A percentile compares a stretch with the other conserved stretches of the same genome.
Conservation (phyloP, 345 rosid genomes). For the Moricandia moricandioides region DNA sequence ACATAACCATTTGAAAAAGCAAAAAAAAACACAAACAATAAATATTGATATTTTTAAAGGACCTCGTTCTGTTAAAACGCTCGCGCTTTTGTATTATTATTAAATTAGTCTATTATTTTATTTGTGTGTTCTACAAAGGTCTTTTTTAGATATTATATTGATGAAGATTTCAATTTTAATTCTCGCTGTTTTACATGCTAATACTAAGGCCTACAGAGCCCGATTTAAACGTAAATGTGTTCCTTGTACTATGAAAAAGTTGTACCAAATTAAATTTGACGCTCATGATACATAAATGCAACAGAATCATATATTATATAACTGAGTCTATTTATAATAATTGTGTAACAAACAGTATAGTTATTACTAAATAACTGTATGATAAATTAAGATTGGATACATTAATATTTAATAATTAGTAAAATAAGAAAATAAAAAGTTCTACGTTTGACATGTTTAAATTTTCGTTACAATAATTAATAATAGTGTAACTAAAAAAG, state of each 20-base stretch:
- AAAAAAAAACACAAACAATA: slow-evolving; percentile 12
- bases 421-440: not conserved
- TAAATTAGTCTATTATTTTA: slow-evolving; percentile 5
- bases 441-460: not conserved
- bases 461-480: not conserved
- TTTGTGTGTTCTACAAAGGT: slow-evolving; percentile 32
- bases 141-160: slow-evolving; percentile 21
- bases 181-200: slow-evolving; percentile 24
- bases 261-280: slow-evolving; percentile 30
- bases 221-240: slow-evolving; percentile 20
- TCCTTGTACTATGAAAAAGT: slow-evolving; percentile 19
- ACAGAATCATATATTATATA: not conserved
- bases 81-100: slow-evolving; percentile 14
- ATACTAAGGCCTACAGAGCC: slow-evolving; percentile 6
- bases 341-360: slow-evolving; percentile 2
- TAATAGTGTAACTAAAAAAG: not conserved
- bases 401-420: not conserved
- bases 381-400: not conserved
- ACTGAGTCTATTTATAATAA: slow-evolving; percentile 3
- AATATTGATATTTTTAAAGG: not conserved
- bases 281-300: slow-evolving; percentile 27
- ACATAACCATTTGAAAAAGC: slow-evolving; percentile 31
- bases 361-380: not conserved
- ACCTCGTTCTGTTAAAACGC: slow-evolving; percentile 26
- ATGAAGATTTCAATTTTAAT: slow-evolving; percentile 9